Percentiles rank a stretch among this genome's conserved stretches.
Conservation (phyloP, 2,329 filamentous ascomycete genomes). For the Harringtonia lauricola region DNA sequence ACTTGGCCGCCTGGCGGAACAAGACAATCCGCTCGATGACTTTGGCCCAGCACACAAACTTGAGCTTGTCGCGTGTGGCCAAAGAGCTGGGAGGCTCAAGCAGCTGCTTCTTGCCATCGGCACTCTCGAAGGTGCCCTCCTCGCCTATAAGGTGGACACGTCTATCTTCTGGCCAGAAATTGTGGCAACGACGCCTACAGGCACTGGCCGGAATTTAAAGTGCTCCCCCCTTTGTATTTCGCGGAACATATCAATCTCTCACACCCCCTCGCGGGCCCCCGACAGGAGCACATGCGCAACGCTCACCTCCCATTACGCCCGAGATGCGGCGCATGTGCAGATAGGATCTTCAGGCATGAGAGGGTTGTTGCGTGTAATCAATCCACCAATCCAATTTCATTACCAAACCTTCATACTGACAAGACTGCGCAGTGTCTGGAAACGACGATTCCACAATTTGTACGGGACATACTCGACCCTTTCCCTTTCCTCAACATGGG, state of each 20-base stretch:
- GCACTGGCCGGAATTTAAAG: too few species aligned
- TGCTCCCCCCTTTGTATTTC: neutral
- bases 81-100: too few species aligned
- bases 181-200: too few species aligned
- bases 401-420: too few species aligned
- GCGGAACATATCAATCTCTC: neutral
- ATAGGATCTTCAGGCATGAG: neutral
- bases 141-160: too few species aligned
- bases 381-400: neutral
- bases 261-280: neutral
- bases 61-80: too few species aligned
- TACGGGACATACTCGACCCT: neutral
- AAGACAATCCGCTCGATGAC: too few species aligned
- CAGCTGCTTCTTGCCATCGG: too few species aligned
- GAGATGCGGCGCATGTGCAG: neutral
- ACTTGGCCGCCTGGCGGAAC: too few species aligned
- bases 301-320: neutral
- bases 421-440: neutral
- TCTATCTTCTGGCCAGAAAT: too few species aligned
- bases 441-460: neutral
- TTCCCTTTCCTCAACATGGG: neutral
- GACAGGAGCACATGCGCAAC: neutral
- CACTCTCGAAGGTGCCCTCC: too few species aligned
- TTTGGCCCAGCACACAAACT: too few species aligned
- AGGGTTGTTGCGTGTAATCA: neutral